These are phyloP conservation scores for Globisporangium mamillatum DNA, from an alignment of 352 stramenopile species.

Conservation along the genomic window DNA sequence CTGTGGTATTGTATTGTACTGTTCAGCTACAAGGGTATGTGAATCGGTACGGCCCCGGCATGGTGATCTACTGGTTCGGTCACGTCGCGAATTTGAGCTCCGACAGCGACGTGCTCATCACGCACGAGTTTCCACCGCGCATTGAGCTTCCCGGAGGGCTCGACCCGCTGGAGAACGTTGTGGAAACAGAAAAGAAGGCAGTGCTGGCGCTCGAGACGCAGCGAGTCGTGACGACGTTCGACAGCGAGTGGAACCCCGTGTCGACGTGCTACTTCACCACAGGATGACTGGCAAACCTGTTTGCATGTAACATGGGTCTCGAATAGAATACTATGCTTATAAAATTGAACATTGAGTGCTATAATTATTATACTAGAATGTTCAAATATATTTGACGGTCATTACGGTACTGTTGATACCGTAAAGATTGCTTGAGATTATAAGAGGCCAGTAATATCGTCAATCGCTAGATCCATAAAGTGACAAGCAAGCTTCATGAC, in stretches of 20 bases:
- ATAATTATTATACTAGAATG: not conserved
- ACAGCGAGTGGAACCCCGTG: slow-evolving; percentile 40
- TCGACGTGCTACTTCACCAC: slow-evolving; percentile 23
- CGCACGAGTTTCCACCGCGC: slow-evolving; percentile 46
- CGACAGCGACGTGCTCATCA: slow-evolving; percentile 59
- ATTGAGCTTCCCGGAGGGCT: slow-evolving; percentile 59
- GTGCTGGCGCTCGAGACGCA: slow-evolving; percentile 21
- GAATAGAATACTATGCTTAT: not conserved
- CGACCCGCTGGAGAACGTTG: slow-evolving; percentile 29
- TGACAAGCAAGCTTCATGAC: not conserved
- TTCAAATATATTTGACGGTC: not conserved
- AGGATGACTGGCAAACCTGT: not conserved
- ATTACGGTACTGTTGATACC: not conserved
- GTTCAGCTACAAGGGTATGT: not conserved
- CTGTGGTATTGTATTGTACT: not conserved
- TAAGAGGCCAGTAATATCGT: not conserved
- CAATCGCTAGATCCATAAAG: slow-evolving; percentile 2
- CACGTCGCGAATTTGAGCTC: slow-evolving; percentile 55
- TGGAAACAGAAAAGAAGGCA: slow-evolving; percentile 19
- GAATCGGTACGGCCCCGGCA: not conserved
- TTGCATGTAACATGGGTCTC: not conserved
- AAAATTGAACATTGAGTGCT: not conserved
- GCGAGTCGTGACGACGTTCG: slow-evolving; percentile 32
- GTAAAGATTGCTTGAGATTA: not conserved
- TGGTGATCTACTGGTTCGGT: slow-evolving; percentile 82